These are phyloP conservation scores for Puccinia novopanici DNA, from an alignment of 1,284 basidiomycete species.

Conservation along the genomic window DNA sequence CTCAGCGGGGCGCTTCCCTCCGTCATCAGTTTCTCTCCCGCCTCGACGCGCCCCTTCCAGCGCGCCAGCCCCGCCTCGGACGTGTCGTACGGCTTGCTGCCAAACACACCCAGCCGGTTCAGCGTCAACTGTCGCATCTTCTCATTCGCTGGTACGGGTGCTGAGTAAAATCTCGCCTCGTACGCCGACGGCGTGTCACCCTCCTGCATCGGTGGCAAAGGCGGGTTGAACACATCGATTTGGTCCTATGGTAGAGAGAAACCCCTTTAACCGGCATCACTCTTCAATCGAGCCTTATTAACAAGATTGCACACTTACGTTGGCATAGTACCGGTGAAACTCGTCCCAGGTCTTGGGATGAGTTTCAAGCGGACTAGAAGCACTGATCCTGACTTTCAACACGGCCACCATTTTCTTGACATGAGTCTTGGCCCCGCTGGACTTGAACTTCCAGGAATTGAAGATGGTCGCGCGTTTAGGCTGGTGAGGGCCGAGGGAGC, in stretches of 20 bases:
- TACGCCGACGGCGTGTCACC: constrained; percentile 51
- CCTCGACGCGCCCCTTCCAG: constrained; percentile 8
- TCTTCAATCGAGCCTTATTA: background rate
- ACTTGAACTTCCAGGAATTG: constrained; percentile 33
- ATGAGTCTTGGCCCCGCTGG: constrained; percentile 19
- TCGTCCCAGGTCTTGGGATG: constrained; percentile 55
- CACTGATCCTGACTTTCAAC: constrained; percentile 49
- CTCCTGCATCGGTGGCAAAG: constrained; percentile 38
- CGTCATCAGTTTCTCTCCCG: constrained; percentile 22
- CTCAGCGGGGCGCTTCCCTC: constrained; percentile 31
- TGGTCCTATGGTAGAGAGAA: constrained; percentile 6
- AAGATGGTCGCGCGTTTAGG: constrained; percentile 11
- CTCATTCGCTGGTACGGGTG: constrained; percentile 53
- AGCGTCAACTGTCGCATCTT: constrained; percentile 53
- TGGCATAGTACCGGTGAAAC: constrained; percentile 53
- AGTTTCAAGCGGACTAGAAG: constrained; percentile 54
- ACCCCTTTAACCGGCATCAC: background rate
- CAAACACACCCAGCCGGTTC: constrained; percentile 54
- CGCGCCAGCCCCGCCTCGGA: constrained; percentile 13
- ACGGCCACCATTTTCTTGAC: constrained; percentile 42
- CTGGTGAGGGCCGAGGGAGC: no score
- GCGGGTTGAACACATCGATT: constrained; percentile 47
- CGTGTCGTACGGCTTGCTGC: constrained; percentile 45
- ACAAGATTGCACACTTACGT: constrained; percentile 48
- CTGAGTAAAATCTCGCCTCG: constrained; percentile 48